Percentiles rank a stretch among this genome's conserved stretches.
phyloP scores from a whole-genome alignment of 2,329 filamentous ascomycete species.

The Albophoma yamanashiensis region DNA sequence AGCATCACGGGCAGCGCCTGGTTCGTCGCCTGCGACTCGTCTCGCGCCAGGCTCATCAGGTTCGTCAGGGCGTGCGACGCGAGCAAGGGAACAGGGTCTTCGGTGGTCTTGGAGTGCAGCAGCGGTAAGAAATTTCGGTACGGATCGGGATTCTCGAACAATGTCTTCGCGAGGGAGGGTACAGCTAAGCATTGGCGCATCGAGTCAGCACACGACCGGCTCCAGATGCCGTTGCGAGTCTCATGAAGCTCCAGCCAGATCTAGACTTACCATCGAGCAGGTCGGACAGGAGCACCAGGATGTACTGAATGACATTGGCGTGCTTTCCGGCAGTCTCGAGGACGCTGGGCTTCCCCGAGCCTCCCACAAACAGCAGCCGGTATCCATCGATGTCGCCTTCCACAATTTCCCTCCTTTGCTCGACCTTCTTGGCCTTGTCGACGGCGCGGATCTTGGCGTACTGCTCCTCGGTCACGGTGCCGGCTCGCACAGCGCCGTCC shows the following conservation, averaged over 20 bases:
- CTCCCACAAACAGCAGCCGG: slow-evolving; percentile 68
- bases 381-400: slow-evolving; percentile 74
- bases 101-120: slow-evolving; percentile 64
- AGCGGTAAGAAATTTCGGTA: slow-evolving; percentile 79
- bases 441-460: slow-evolving; percentile 93
- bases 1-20: slow-evolving; percentile 74
- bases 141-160: slow-evolving; percentile 66
- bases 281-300: slow-evolving; percentile 81
- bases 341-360: slow-evolving; percentile 57
- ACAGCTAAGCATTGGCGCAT: slow-evolving; percentile 47
- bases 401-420: slow-evolving; percentile 74
- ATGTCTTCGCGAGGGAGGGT: slow-evolving; percentile 63
- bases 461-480: slow-evolving; percentile 88
- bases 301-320: slow-evolving; percentile 87
- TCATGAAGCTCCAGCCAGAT: background rate
- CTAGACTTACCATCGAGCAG: slow-evolving; percentile 63
- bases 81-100: slow-evolving; percentile 79
- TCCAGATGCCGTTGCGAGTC: background rate
- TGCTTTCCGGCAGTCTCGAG: slow-evolving; percentile 79
- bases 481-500: slow-evolving; percentile 90
- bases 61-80: slow-evolving; percentile 78
- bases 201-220: background rate
- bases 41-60: slow-evolving; percentile 59
- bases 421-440: slow-evolving; percentile 81
- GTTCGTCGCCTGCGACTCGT: slow-evolving; percentile 54